Percentiles rank a stretch among this genome's conserved stretches.
phyloP scores from a whole-genome alignment of 257 asterid species.

The Echium plantagineum region DNA sequence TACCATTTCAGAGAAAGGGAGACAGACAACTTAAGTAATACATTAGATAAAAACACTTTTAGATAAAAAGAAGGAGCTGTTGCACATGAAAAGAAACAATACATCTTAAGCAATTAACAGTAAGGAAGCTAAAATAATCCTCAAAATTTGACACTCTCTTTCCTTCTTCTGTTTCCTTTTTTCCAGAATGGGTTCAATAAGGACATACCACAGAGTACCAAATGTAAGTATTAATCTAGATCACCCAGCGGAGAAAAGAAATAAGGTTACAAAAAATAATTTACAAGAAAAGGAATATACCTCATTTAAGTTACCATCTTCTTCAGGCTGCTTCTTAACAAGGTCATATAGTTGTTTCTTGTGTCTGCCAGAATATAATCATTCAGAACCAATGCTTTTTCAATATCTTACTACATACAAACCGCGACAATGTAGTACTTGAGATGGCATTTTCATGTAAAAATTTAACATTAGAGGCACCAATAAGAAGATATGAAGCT shows the following conservation, averaged over 20 bases:
- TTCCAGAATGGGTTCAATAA: no score
- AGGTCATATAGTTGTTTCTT: constrained; percentile 74
- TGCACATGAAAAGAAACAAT: no score
- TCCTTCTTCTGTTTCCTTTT: no score
- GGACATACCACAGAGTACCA: background rate
- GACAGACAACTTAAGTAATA: no score
- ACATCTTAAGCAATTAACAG: background rate
- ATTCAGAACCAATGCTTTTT: background rate
- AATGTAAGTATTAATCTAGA: background rate
- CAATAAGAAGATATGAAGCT: no score
- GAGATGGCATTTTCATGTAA: no score
- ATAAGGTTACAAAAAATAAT: background rate
- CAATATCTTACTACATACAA: background rate
- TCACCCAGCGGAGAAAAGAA: background rate
- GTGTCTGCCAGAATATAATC: constrained; percentile 40
- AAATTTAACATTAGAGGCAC: no score
- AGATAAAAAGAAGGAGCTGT: no score
- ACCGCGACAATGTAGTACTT: no score
- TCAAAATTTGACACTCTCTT: background rate
- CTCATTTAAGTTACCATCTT: constrained; percentile 49
- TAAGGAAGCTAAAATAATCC: background rate
- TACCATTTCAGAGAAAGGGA: no score
- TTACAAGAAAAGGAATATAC: constrained; percentile 19
- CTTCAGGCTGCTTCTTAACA: constrained; percentile 64
- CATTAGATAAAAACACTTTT: no score